phyloP scores from a whole-genome alignment of 2,329 filamentous ascomycete genomes.

The Penicillium aurantiogriseum region DNA sequence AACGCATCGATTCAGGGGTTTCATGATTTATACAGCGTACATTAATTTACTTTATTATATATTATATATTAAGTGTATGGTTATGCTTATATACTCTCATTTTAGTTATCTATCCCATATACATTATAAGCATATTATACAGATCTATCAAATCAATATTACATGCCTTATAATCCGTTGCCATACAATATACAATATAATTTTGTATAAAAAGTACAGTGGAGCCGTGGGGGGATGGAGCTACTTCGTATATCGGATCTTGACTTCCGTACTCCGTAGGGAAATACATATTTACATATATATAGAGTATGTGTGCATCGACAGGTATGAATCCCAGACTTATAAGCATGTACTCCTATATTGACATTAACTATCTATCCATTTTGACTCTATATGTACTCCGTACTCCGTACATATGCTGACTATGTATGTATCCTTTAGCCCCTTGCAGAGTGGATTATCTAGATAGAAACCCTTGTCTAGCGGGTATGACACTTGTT shows the following conservation, averaged over 20 bases:
- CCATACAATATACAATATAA: background rate
- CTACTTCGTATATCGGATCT: background rate
- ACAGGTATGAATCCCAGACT: too few relatives aligned
- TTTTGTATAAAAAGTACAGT: background rate
- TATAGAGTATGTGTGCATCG: too few relatives aligned
- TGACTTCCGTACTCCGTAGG: background rate
- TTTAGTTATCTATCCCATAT: too few relatives aligned
- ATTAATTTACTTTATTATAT: too few relatives aligned
- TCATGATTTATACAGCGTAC: background rate
- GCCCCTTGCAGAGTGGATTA: constrained; percentile 8
- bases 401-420: too few relatives aligned
- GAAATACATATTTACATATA: too few relatives aligned
- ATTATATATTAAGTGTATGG: too few relatives aligned
- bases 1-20: background rate
- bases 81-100: too few relatives aligned
- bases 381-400: background rate
- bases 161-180: background rate
- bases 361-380: too few relatives aligned
- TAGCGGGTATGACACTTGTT: background rate
- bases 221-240: background rate
- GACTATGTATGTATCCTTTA: background rate
- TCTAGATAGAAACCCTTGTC: background rate
- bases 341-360: too few relatives aligned
- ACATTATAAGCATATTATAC: too few relatives aligned
- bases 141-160: background rate